Percentiles rank a stretch among this genome's conserved stretches.
phyloP scores from a whole-genome alignment of 2,329 filamentous ascomycete genomes.

The Clathrospora elynae region DNA sequence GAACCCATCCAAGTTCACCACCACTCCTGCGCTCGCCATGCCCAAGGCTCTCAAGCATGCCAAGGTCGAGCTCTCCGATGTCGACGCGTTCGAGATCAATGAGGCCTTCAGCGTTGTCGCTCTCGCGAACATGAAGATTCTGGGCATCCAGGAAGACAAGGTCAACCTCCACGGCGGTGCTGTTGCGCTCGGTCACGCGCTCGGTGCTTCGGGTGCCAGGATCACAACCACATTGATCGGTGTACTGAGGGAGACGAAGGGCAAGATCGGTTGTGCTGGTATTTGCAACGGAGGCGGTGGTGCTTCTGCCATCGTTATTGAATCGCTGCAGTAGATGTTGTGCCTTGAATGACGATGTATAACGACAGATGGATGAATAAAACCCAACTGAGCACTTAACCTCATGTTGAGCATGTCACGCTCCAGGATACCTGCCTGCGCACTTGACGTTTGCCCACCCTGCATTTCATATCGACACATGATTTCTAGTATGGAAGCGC shows the following conservation, averaged over 20 bases:
- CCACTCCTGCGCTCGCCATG: conserved; percentile 88
- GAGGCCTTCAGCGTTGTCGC: conserved; percentile 98
- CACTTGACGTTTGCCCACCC: background rate
- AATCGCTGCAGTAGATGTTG: conserved; percentile 55
- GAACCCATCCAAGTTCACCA: conserved; percentile 93
- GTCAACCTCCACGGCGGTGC: conserved; percentile 96
- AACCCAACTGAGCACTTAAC: no score
- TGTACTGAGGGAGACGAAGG: conserved; percentile 87
- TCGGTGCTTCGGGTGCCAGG: conserved; percentile 90
- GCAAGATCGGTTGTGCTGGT: conserved; percentile 89
- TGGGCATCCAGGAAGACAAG: conserved; percentile 77
- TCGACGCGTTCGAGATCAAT: conserved; percentile 98
- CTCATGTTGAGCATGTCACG: no score
- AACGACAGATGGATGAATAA: conserved; percentile 11
- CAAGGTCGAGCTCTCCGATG: conserved; percentile 72
- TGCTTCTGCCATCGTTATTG: conserved; percentile 90
- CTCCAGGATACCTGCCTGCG: background rate
- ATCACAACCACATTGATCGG: conserved; percentile 89
- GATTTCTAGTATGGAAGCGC: background rate
- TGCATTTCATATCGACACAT: background rate
- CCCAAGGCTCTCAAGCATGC: conserved; percentile 98
- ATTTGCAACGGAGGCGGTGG: conserved; percentile 99
- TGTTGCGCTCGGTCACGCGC: conserved; percentile 92
- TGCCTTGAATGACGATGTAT: conserved; percentile 9
- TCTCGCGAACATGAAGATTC: conserved; percentile 92